Conservation (phyloP, 2,329 filamentous ascomycete genomes). For the Teratosphaeria pseudoeucalypti region DNA sequence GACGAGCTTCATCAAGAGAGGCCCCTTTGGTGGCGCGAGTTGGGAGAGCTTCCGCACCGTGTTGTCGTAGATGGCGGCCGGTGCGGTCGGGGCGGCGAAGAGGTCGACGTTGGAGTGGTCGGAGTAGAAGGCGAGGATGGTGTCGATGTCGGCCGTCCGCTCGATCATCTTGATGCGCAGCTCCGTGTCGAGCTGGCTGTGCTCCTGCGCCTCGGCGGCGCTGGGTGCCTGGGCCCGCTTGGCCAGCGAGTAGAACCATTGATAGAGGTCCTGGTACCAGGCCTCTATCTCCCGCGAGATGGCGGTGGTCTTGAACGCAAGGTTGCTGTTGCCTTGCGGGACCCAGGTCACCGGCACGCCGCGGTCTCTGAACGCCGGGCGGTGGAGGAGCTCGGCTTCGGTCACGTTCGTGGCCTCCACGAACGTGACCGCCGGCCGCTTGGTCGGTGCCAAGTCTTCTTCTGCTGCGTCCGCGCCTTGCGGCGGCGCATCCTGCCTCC, state of each 20-base stretch:
- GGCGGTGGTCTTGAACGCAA: background rate
- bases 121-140: background rate
- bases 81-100: background rate
- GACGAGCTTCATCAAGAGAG: background rate
- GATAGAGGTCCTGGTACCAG: background rate
- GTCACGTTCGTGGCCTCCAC: background rate
- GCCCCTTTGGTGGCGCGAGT: background rate
- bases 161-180: background rate
- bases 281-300: background rate
- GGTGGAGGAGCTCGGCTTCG: background rate
- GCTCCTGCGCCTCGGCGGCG: background rate
- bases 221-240: background rate
- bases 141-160: background rate
- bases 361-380: background rate
- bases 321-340: background rate
- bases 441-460: background rate
- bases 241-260: background rate
- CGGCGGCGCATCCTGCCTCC: background rate
- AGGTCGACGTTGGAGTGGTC: background rate
- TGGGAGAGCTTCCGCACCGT: background rate
- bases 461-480: background rate
- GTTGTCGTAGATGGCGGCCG: background rate
- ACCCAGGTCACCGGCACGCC: background rate
- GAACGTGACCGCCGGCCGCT: background rate
- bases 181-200: background rate